These are phyloP conservation scores for Waltergamsia citrina DNA, from an alignment of 2,329 filamentous ascomycete genomes.

Conservation along the genomic window DNA sequence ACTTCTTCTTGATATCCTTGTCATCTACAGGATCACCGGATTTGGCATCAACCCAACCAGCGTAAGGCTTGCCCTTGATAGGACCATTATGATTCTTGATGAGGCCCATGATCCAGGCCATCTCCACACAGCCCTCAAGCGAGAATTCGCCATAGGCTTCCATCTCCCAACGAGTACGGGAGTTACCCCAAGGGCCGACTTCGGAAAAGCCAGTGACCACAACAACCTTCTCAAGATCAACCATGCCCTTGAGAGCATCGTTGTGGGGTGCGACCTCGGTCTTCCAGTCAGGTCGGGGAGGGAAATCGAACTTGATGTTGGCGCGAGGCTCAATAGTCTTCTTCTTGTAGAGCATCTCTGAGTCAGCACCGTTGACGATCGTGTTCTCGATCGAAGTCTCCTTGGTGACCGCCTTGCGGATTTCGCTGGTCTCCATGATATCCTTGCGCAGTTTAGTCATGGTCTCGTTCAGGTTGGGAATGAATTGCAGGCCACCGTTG, in stretches of 20 bases:
- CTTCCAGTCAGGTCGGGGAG: slow-evolving; percentile 83
- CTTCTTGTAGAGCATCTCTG: slow-evolving; percentile 89
- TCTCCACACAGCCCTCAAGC: slow-evolving; percentile 94
- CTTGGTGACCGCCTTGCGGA: slow-evolving; percentile 87
- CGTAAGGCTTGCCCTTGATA: slow-evolving; percentile 92
- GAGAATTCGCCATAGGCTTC: slow-evolving; percentile 95
- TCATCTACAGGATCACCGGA: slow-evolving; percentile 92
- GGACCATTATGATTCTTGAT: slow-evolving; percentile 98
- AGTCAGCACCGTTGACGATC: slow-evolving; percentile 88
- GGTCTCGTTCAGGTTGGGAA: slow-evolving; percentile 86
- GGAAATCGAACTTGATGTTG: slow-evolving; percentile 98
- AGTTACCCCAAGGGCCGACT: slow-evolving; percentile 96
- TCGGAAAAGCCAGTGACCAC: slow-evolving; percentile 96
- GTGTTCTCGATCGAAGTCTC: slow-evolving; percentile 96
- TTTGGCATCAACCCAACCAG: slow-evolving; percentile 94
- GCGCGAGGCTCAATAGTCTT: slow-evolving; percentile 87
- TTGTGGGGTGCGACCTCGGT: slow-evolving; percentile 83
- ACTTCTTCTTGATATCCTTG: slow-evolving; percentile 95
- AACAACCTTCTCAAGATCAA: slow-evolving; percentile 92
- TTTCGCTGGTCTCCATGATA: slow-evolving; percentile 89
- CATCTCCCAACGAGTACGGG: slow-evolving; percentile 98
- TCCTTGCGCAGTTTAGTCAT: slow-evolving; percentile 93
- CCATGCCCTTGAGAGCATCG: slow-evolving; percentile 87
- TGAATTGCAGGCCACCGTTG: slow-evolving; percentile 95
- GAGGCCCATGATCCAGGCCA: slow-evolving; percentile 99